Evolutionary conservation across 371 early-diverging fungal species (phyloP).

Genomic region (Mycotypha africana): DNA sequence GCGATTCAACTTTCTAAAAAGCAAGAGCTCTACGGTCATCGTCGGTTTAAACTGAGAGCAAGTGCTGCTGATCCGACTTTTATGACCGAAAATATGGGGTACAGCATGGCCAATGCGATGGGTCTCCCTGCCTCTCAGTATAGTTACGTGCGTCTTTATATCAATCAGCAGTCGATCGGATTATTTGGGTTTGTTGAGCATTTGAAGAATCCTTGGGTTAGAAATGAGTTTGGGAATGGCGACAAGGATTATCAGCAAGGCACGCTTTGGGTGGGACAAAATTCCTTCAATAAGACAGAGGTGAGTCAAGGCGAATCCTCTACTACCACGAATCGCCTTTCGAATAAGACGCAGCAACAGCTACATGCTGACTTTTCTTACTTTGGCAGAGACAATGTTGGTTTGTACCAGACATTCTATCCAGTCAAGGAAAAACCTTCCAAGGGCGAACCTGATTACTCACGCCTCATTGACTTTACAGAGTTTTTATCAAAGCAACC

Average conservation of each 20-base stretch:
- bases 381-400: conserved; percentile 15
- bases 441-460: background rate
- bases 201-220: conserved; percentile 20
- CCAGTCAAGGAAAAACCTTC: background rate
- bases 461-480: conserved; percentile 15
- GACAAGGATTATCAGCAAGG: conserved; percentile 8
- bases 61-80: conserved; percentile 35
- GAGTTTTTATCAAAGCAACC: conserved; percentile 9
- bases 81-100: conserved; percentile 37
- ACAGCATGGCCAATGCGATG: conserved; percentile 32
- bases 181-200: conserved; percentile 18
- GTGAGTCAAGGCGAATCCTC: too few species aligned
- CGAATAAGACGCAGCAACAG: too few species aligned
- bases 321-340: too few species aligned
- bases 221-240: conserved; percentile 7
- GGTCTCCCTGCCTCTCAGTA: conserved; percentile 38
- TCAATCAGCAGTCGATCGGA: conserved; percentile 11
- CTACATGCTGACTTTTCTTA: conserved; percentile 1
- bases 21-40: conserved; percentile 26
- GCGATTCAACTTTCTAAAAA: conserved; percentile 11
- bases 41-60: conserved; percentile 45
- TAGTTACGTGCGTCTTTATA: conserved; percentile 27
- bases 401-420: conserved; percentile 6
- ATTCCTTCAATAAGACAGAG: background rate
- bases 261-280: conserved; percentile 7